Conservation (phyloP, 495 filamentous ascomycete species). For the Penicillium cosmopolitanum region DNA sequence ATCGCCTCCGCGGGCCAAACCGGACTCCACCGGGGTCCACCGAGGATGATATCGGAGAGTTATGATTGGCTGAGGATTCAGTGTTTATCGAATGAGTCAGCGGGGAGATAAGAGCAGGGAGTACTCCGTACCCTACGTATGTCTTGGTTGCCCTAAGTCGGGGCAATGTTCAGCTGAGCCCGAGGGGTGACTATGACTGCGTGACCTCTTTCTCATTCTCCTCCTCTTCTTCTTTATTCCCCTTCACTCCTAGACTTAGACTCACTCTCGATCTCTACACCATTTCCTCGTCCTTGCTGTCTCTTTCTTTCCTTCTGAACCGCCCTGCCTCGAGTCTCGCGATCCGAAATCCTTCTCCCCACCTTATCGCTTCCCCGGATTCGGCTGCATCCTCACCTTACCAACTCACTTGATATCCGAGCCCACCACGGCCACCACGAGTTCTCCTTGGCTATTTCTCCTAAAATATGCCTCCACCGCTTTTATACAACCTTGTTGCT, state of each 20-base stretch:
- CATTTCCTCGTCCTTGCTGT: background rate
- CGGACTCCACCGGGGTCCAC: conserved; percentile 2
- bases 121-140: background rate
- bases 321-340: background rate
- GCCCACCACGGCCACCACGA: background rate
- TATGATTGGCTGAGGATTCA: conserved; percentile 6
- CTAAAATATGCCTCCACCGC: conserved; percentile 34
- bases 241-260: background rate
- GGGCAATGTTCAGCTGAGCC: conserved; percentile 6
- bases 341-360: background rate
- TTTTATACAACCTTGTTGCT: conserved; percentile 32
- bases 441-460: background rate
- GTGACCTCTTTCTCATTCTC: conserved; percentile 5
- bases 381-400: conserved; percentile 1
- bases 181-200: conserved; percentile 14
- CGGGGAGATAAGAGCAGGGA: background rate
- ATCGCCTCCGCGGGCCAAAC: conserved; percentile 6
- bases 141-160: too few species aligned
- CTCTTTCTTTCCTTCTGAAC: conserved; percentile 1
- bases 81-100: conserved; percentile 15
- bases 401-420: conserved; percentile 1
- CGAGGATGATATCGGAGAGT: background rate
- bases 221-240: background rate
- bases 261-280: background rate
- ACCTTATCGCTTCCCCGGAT: conserved; percentile 16